Conservation (phyloP, 2,329 filamentous ascomycete species). For the Paecilomyces variotii region DNA sequence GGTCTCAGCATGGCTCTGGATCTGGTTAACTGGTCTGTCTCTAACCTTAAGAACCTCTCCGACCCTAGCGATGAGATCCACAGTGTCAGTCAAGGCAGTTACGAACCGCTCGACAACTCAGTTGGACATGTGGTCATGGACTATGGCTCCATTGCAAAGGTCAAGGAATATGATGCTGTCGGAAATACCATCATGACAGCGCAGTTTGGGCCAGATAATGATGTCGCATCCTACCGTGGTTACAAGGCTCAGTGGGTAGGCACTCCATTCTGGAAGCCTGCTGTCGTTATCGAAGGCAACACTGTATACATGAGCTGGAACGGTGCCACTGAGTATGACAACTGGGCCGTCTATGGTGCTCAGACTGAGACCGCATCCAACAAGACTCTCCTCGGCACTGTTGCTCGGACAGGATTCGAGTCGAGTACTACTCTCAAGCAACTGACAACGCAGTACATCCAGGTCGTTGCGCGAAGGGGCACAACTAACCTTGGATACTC, state of each 20-base stretch:
- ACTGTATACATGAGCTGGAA: constrained; percentile 33
- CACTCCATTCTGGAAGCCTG: constrained; percentile 21
- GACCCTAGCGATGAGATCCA: constrained; percentile 17
- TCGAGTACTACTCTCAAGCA: constrained; percentile 12
- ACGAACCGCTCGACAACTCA: constrained; percentile 14
- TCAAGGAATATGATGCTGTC: constrained; percentile 28
- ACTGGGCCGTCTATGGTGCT: constrained; percentile 25
- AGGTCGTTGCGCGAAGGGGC: constrained; percentile 22
- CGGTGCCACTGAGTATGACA: constrained; percentile 28
- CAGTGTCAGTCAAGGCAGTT: constrained; percentile 23
- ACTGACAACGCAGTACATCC: constrained; percentile 13
- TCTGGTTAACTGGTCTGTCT: constrained; percentile 14
- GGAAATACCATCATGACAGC: constrained; percentile 24
- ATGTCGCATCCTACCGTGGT: constrained; percentile 26
- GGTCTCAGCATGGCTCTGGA: constrained; percentile 17
- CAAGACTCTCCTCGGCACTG: constrained; percentile 12
- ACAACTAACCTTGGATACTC: constrained; percentile 16
- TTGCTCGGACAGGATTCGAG: constrained; percentile 22
- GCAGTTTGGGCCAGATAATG: constrained; percentile 22
- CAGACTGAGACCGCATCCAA: constrained; percentile 10
- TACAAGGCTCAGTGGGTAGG: constrained; percentile 28
- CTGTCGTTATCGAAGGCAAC: constrained; percentile 11
- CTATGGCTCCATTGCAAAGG: constrained; percentile 27
- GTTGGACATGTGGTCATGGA: constrained; percentile 21
- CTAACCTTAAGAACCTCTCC: constrained; percentile 12